Conservation (phyloP, 2,329 filamentous ascomycete species). For the Colletotrichum neosansevieriae region DNA sequence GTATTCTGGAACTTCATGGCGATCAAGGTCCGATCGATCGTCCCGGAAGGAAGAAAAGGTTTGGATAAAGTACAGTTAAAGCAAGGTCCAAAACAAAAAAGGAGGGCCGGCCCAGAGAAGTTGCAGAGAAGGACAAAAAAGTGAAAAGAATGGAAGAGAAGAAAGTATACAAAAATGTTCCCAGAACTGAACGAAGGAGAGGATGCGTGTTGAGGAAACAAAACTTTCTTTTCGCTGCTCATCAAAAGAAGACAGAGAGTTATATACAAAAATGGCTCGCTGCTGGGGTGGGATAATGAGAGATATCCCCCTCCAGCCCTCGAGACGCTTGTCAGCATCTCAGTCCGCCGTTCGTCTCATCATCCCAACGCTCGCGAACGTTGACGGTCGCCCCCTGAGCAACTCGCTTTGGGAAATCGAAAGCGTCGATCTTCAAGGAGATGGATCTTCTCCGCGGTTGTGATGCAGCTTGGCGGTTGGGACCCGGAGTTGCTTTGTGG, state of each 20-base stretch:
- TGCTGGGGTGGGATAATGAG: not conserved
- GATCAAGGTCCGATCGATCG: not conserved
- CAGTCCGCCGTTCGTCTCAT: conserved; percentile 27
- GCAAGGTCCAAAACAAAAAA: conserved; percentile 18
- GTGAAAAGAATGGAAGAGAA: conserved; percentile 29
- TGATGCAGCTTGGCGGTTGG: conserved; percentile 33
- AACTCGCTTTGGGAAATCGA: conserved; percentile 25
- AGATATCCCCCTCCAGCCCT: not conserved
- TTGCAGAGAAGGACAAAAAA: conserved; percentile 29
- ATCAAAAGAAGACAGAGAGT: not conserved
- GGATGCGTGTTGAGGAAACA: conserved; percentile 23
- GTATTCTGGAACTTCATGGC: conserved; percentile 41
- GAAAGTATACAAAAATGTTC: conserved; percentile 34
- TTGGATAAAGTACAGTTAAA: conserved; percentile 8
- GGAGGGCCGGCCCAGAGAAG: conserved; percentile 41
- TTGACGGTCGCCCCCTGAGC: not conserved
- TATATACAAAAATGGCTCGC: conserved; percentile 33
- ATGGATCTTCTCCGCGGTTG: not conserved
- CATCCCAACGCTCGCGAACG: conserved; percentile 11
- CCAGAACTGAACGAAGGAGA: conserved; percentile 43
- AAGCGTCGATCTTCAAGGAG: conserved; percentile 9
- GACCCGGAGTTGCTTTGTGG: conserved; percentile 11
- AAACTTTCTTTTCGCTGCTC: not conserved
- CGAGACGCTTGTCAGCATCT: not conserved
- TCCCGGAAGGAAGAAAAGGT: not conserved